These are phyloP conservation scores for Thymus quinquecostatus DNA, from an alignment of 257 asterid genomes.

Conservation along the genomic window DNA sequence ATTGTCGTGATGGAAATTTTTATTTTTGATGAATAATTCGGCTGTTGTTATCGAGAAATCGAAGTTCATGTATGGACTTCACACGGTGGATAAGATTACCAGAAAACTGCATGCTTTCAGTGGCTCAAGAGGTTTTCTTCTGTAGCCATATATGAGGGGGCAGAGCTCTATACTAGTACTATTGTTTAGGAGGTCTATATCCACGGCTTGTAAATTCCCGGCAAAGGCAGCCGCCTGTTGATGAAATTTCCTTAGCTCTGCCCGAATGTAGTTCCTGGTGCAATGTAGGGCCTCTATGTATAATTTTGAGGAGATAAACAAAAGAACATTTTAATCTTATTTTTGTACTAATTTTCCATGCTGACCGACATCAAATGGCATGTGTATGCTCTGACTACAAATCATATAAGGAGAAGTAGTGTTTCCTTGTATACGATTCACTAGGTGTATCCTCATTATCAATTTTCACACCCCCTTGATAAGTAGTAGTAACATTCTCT, in stretches of 20 bases:
- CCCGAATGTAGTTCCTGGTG: slow-evolving; percentile 4
- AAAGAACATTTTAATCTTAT: not conserved
- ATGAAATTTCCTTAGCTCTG: not conserved
- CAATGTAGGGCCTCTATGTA: not conserved
- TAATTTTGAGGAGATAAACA: not conserved
- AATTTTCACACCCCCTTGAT: not conserved
- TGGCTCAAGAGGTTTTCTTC: not conserved
- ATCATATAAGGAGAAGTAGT: not conserved
- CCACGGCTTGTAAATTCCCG: not conserved
- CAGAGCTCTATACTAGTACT: not conserved
- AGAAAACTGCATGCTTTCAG: not conserved
- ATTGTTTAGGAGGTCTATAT: slow-evolving; percentile 9
- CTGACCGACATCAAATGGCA: not conserved
- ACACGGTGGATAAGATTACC: not conserved
- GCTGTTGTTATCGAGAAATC: not conserved
- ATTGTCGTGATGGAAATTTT: not conserved
- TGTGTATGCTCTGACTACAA: not conserved
- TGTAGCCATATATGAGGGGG: not conserved
- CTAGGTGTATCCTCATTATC: not conserved
- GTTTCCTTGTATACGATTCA: not conserved
- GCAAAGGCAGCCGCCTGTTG: no score
- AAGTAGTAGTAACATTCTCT: not conserved
- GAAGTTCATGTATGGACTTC: not conserved
- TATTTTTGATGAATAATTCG: not conserved
- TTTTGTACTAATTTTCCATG: slow-evolving; percentile 1